Percentiles rank a stretch among this genome's conserved stretches.
These are phyloP conservation scores for Eucalyptus brandiana DNA, from an alignment of 345 rosid species.

Conservation along the genomic window DNA sequence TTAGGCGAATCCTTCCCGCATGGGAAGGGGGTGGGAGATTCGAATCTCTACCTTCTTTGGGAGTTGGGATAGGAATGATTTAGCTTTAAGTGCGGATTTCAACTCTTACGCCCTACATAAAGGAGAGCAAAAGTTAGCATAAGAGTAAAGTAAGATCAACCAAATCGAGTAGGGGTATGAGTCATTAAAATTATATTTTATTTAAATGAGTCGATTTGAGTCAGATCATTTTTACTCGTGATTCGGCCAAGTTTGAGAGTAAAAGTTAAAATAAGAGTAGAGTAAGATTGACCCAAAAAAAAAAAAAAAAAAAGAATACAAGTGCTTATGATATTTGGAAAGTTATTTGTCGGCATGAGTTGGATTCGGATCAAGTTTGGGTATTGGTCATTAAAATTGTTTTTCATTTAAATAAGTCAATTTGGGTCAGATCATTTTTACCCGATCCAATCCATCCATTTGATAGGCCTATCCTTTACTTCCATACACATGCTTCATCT, in stretches of 20 bases:
- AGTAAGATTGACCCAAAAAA: accelerated
- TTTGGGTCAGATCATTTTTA: neutral
- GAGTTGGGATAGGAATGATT: accelerated
- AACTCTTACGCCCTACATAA: accelerated
- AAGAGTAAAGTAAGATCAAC: no score
- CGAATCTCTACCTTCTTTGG: accelerated
- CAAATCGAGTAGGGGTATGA: neutral
- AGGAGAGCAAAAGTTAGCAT: no score
- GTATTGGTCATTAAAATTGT: neutral
- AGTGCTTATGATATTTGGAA: no score
- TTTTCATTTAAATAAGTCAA: neutral
- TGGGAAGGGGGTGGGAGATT: no score
- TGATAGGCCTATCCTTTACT: neutral
- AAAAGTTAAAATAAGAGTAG: accelerated
- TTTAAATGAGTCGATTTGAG: accelerated
- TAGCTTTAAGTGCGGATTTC: no score
- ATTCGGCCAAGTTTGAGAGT: no score
- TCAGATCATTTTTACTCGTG: neutral
- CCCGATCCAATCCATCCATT: accelerated
- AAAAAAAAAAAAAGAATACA: no score
- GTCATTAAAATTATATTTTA: neutral
- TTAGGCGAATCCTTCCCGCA: no score
- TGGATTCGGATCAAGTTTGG: no score
- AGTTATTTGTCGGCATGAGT: no score
- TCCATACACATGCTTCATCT: neutral